These are phyloP conservation scores for Akanthomyces uredinophilus DNA, from an alignment of 2,329 filamentous ascomycete species.

Conservation along the genomic window DNA sequence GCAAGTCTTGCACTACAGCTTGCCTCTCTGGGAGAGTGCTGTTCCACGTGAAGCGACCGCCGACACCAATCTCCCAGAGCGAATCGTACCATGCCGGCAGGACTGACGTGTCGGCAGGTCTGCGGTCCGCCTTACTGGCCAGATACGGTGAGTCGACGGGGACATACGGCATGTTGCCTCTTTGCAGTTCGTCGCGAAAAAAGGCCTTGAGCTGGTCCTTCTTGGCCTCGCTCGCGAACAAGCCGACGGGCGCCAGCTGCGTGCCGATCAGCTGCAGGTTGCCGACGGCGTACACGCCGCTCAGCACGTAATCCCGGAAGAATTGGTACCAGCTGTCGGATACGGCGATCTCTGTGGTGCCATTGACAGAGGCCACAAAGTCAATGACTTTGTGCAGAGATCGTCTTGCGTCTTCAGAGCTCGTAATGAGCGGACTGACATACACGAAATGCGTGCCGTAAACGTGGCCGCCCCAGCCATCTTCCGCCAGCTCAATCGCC, in stretches of 20 bases:
- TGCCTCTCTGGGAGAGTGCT: constrained; percentile 15
- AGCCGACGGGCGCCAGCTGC: constrained; percentile 11
- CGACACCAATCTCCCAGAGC: constrained; percentile 18
- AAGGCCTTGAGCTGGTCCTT: constrained; percentile 9
- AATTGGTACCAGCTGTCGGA: constrained; percentile 15
- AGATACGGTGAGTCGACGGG: constrained; percentile 16
- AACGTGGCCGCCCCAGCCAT: constrained; percentile 20
- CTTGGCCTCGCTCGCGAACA: constrained; percentile 9
- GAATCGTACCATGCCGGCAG: constrained; percentile 17
- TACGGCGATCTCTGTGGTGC: constrained; percentile 12
- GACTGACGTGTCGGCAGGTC: constrained; percentile 13
- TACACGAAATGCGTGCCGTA: constrained; percentile 19
- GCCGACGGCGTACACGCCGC: constrained; percentile 15
- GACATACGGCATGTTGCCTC: constrained; percentile 15
- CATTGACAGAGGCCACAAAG: not conserved
- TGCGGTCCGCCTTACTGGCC: not conserved
- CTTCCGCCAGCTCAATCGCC: constrained; percentile 16
- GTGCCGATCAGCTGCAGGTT: constrained; percentile 16
- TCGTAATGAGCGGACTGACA: constrained; percentile 5
- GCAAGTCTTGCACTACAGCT: constrained; percentile 18
- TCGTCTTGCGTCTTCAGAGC: not conserved
- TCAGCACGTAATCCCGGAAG: constrained; percentile 16
- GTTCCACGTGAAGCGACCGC: constrained; percentile 16
- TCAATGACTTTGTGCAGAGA: constrained; percentile 12
- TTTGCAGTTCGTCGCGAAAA: constrained; percentile 13